Evolutionary conservation across 805 yeast genomes (phyloP), one percentile per base, ranked within the genome.

Genomic region (Ogataea wickerhamii): DNA sequence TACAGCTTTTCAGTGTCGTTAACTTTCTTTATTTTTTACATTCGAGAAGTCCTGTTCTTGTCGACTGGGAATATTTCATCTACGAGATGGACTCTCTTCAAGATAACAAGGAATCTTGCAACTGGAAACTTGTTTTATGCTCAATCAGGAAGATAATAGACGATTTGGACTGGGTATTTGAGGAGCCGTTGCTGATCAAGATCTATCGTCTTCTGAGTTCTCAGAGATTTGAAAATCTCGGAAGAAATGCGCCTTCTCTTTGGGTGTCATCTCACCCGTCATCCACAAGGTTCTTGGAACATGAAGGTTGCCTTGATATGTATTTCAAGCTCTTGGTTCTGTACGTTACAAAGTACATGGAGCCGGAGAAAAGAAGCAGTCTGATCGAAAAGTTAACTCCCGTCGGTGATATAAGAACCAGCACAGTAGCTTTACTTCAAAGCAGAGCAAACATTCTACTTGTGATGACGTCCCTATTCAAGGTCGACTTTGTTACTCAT

Each of bases 321-420:
- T 63, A 61, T 37, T 50, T 63, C 32, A 61, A 55, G 38, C 31
- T 61, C 11, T 36, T 63, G 27, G 44, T 42, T 3, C 40, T 53
- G 1, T 61, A 52, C 34, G 49, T 52, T 2, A 38, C 41, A 4
- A 40, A 40, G 7, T 53, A 38, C 36, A 28, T 47, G 47, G 42
- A 45, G n/a, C 33, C 45, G 16, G 30, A 37, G 4, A 43, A 45
- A 19, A 33, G 44, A 37, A 18, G 37, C 24, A 49, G 52, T 21
- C 29, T 61, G 21, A 36, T 63, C 14, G 67, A 63, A 22, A 60
- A 61, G 29, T 41, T 64, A 16, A 58, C 56, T 7, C 68, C 68
- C 1, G 50, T 63, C 10, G 58, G 63, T 13, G 52, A 56, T 17
- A 45, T 60, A 8, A 41, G 46, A 25, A 55, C 59, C 3, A 53